Conservation (phyloP, 257 asterid genomes). For the Paulownia fortunei region DNA sequence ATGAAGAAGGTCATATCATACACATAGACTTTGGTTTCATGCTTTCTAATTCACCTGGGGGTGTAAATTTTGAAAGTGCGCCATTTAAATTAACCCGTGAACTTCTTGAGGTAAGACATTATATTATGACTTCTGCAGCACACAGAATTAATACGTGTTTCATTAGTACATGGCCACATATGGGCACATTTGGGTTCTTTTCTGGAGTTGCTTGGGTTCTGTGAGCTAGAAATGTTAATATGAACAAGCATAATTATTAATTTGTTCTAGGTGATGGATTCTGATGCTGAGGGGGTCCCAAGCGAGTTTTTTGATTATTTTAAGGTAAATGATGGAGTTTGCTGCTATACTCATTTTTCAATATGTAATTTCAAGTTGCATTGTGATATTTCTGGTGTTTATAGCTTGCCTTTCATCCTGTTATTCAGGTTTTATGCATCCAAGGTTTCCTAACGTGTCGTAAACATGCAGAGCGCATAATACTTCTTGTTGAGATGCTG, state of each 20-base stretch:
- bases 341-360: neutral
- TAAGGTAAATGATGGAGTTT: slow-evolving; percentile 55
- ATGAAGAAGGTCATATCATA: slow-evolving; percentile 99
- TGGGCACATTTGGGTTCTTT: slow-evolving; percentile 7
- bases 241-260: slow-evolving; percentile 26
- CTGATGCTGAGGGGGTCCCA: slow-evolving; percentile 99
- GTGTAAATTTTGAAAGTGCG: slow-evolving; percentile 99
- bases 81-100: slow-evolving; percentile 98
- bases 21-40: slow-evolving; percentile 99
- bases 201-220: slow-evolving; percentile 22
- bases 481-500: slow-evolving; percentile 98
- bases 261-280: slow-evolving; percentile 89
- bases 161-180: neutral
- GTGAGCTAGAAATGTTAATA: neutral
- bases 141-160: slow-evolving; percentile 10
- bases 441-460: slow-evolving; percentile 97
- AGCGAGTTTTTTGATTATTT: slow-evolving; percentile 98
- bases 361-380: slow-evolving; percentile 4
- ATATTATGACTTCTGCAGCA: neutral
- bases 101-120: slow-evolving; percentile 83
- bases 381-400: slow-evolving; percentile 20
- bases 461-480: slow-evolving; percentile 95
- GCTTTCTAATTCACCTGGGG: slow-evolving; percentile 99
- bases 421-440: slow-evolving; percentile 71
- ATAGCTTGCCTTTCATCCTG: slow-evolving; percentile 1